A percentile compares a stretch with the other conserved stretches of the same genome.
phyloP scores from a whole-genome alignment of 2,329 filamentous ascomycete genomes.

The Thielaviopsis punctulata region DNA sequence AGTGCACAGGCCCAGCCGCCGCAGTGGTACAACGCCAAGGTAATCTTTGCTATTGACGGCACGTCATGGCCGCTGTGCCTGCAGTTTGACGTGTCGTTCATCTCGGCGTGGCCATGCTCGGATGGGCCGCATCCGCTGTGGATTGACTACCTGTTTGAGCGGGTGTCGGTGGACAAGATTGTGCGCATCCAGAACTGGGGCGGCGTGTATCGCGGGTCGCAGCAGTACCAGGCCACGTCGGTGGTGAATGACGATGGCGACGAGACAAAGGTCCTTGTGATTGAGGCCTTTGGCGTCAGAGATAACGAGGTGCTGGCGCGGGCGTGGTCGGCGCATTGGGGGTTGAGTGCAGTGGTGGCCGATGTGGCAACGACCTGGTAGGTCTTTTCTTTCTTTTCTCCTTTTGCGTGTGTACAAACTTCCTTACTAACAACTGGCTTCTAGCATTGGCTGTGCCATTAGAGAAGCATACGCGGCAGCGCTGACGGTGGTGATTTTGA shows the following conservation, averaged over 20 bases:
- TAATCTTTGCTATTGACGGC: constrained; percentile 47
- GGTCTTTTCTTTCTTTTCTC: constrained; percentile 17
- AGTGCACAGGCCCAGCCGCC: constrained; percentile 20
- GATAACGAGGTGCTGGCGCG: constrained; percentile 64
- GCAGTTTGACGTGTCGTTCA: constrained; percentile 47
- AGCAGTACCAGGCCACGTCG: constrained; percentile 10
- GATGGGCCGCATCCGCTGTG: constrained; percentile 52
- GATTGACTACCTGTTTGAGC: constrained; percentile 48
- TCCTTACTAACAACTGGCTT: constrained; percentile 13
- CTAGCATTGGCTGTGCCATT: constrained; percentile 53
- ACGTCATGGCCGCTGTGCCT: constrained; percentile 46
- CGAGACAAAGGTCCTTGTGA: constrained; percentile 40
- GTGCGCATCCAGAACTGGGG: constrained; percentile 52
- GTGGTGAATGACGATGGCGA: constrained; percentile 14
- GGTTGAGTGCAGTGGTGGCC: constrained; percentile 51
- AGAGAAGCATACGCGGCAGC: constrained; percentile 60
- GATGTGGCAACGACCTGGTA: constrained; percentile 52
- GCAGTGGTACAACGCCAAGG: constrained; percentile 38
- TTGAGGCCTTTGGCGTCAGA: constrained; percentile 54
- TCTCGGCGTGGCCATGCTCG: constrained; percentile 47
- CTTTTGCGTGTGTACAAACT: neutral
- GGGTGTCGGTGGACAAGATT: constrained; percentile 45
- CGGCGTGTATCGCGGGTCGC: constrained; percentile 21
- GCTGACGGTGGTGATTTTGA: constrained; percentile 53
- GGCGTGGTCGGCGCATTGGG: constrained; percentile 65